Base-by-base conservation (phyloP, 768 basidiomycete genomes). In the Scleroderma citrinum region DNA sequence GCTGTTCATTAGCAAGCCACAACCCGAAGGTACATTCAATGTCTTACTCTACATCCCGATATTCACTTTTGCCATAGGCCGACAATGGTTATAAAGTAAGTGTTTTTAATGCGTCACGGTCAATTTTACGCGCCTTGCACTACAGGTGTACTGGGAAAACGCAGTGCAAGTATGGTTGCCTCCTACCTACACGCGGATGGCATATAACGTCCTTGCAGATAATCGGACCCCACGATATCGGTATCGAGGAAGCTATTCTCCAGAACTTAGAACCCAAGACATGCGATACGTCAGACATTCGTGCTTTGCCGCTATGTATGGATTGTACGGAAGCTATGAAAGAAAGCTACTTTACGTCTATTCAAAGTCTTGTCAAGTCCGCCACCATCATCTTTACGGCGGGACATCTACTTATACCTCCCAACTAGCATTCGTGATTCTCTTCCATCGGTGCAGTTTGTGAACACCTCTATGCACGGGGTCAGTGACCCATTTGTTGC, bases 391-490 rank as follows among this genome's bases (percentile, higher is more conserved):
- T 8, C 26, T 8, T 29, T 8, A 29, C 26, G 26, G 26, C 26
- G 8, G 8, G 26, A 29, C 26, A 29, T 52, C 10, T 16, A 29
- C 36, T 52, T 17, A 32, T 47, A 40, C 37, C n/a, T 19, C 7
- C 13, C 38, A 13, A 4, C 12, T n/a, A 12, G 17, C 35, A 64
- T 54, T 42, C 35, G n/a, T 16, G 41, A 43, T 11, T 37, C 26
- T 17, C 23, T 12, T 29, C 21, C 49, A 17, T 24, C 67, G 5
- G 49, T 83, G 52, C 78, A 73, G 56, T 89, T 93, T 56, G 85
- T 90, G 17, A 90, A 91, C 60, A 94, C 92, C 0, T 86, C 91
- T 0, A 84, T 94, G 86, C 92, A 94, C 57, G 92, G 92, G 0
- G 92, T 94, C 46, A 82, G 89, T 55, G 76, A 92, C 62, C 65